Base-by-base conservation (phyloP, 2,329 filamentous ascomycete genomes). In the Phialophora expanda region DNA sequence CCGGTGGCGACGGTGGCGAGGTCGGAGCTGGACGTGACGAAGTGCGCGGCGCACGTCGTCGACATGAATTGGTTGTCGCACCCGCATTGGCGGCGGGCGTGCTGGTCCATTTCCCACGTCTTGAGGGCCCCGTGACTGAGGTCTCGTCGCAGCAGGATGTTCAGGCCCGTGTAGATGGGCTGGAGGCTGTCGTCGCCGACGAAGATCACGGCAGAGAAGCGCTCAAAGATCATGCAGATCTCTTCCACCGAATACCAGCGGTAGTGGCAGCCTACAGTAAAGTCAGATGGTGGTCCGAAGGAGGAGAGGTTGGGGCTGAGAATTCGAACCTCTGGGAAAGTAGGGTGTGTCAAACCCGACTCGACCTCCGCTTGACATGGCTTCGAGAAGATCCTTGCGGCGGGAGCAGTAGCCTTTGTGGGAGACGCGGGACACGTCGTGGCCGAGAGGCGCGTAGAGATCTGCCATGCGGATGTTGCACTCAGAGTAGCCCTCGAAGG, bases 171-270 rank as follows among this genome's bases (percentile, higher is more conserved):
- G 69, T 82, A 82, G 54, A 80, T 74, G 44, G 76, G 73, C 58
- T 75, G 74, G 17, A 80, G 72, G 32, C 76, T 72, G 50, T 77
- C 73, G 63, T 82, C 80, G 26, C 80, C 80, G 51, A 81, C 67
- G 63, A 82, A 82, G 20, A 78, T 67, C 5, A 82, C 65, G 20
- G 74, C 73, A 55, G 79, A 78, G 66, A 82, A 81, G 46, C 78
- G 76, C 61, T 77, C 75, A 28, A 82, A 74, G 22, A 81, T 80
- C 71, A 79, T 78, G 69, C 80, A 82, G 51, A 81, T 78, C 62
- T 82, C 78, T 8, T 72, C 62, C 3, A 75, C 74, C 7, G 76
- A 73, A 66, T 78, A 81, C 80, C 80, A 82, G 53, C 74, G 76
- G 66, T 81, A 81, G 57, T 77, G 77, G 65, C 79, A 82, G 32